Base-by-base conservation (phyloP, 176 grass and related monocot genomes). In the Musa schizocarpa region DNA sequence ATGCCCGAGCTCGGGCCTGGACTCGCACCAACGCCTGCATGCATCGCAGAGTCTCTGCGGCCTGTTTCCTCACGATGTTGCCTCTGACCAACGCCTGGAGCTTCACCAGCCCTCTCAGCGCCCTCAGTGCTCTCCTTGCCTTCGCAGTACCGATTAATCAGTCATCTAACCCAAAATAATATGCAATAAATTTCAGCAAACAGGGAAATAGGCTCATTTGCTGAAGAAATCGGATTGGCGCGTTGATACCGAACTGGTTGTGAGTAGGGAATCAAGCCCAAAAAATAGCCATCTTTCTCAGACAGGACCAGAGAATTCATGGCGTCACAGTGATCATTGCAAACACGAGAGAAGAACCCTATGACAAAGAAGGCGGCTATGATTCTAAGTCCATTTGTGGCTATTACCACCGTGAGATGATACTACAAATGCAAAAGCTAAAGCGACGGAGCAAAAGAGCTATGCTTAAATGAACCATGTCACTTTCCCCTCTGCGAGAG, bases 1-100 rank as follows among this genome's bases (percentile, higher is more conserved):
- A 88, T 6, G 88, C 83, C 24, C 90, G 84, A 3, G 95, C 91
- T 21, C 88, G 86, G 22, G 86, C 63, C 81, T 99, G 95, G 51
- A 92, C 91, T 50, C 95, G 80, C 24, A 89, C 84, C 76, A 99
- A 83, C 5, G 95, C 95, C 58, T 94, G 84, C 95, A 99, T 99
- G 95, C 95, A 92, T 25, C 95, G 88, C 22, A 99, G 81, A 19
- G 95, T 92, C 86, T 99, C 90, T 17, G 91, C 90, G 48, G 95
- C 91, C 80, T 99, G 91, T 80, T 92, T 86, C 74, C 91, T 88
- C 1, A 99, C 95, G 57, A 99, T 99, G 88, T 94, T 91, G 72
- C 95, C 95, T 50, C 95, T 89, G 34, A 91, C 95, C 65, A 99
- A 79, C 11, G 95, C 95, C 79, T 99, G 95, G 19, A 99, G 90